Conservation (phyloP, 805 yeast species). For the Lipomyces kockii region DNA sequence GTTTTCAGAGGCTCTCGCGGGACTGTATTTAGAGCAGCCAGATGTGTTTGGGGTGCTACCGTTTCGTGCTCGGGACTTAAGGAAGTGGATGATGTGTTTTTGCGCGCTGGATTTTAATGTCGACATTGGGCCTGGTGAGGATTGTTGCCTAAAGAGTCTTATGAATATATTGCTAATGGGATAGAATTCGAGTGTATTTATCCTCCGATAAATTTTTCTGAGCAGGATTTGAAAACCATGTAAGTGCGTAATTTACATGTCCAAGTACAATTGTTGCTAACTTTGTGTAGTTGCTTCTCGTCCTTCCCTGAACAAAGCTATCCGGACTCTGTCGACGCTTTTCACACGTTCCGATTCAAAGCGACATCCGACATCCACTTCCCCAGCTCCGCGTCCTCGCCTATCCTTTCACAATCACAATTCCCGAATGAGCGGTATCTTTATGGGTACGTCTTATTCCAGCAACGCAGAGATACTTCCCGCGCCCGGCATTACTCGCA, state of each 20-base stretch:
- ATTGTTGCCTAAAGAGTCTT: no score
- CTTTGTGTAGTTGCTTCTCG: slow-evolving; percentile 27
- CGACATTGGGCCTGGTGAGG: slow-evolving; percentile 29
- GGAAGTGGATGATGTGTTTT: slow-evolving; percentile 31
- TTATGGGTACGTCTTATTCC: slow-evolving; percentile 31
- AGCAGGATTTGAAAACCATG: slow-evolving; percentile 33
- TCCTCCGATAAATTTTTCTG: slow-evolving; percentile 30
- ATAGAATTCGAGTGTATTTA: slow-evolving; percentile 35
- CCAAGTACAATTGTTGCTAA: neutral
- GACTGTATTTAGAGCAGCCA: slow-evolving; percentile 9
- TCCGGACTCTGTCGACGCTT: slow-evolving; percentile 23
- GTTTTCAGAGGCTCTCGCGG: slow-evolving; percentile 27
- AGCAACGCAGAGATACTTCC: slow-evolving; percentile 25
- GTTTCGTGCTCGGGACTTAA: slow-evolving; percentile 16
- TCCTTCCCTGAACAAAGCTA: slow-evolving; percentile 37
- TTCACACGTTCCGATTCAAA: slow-evolving; percentile 33
- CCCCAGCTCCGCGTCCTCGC: slow-evolving; percentile 16
- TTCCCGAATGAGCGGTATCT: slow-evolving; percentile 17
- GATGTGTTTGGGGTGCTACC: slow-evolving; percentile 19
- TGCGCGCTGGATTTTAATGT: slow-evolving; percentile 35
- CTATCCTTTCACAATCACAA: slow-evolving; percentile 12
- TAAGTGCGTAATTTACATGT: neutral
- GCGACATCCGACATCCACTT: slow-evolving; percentile 15
- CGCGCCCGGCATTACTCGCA: slow-evolving; percentile 30
- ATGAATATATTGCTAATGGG: neutral